These are phyloP conservation scores for Aureobasidium sp. DNA, from an alignment of 2,329 filamentous ascomycete genomes.

Conservation along the genomic window DNA sequence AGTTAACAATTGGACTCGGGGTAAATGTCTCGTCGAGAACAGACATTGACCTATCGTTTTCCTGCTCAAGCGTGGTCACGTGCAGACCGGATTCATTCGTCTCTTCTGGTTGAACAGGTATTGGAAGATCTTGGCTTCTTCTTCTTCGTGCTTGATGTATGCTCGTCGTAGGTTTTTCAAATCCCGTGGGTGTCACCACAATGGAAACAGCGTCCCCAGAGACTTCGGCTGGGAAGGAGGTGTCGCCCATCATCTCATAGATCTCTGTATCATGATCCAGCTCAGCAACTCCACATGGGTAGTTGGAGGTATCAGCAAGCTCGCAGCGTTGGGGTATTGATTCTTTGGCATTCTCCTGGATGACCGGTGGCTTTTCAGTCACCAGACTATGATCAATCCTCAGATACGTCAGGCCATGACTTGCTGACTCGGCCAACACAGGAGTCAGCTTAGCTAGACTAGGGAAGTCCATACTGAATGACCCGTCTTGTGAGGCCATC, in stretches of 20 bases:
- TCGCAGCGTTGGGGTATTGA: conserved; percentile 22
- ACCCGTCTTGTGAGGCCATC: conserved; percentile 16
- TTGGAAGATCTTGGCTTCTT: conserved; percentile 14
- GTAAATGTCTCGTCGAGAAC: not conserved
- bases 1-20: not conserved
- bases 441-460: conserved; percentile 50
- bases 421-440: conserved; percentile 40
- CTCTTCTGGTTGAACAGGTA: conserved; percentile 29
- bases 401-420: conserved; percentile 45
- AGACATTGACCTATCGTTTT: not conserved
- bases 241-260: conserved; percentile 32
- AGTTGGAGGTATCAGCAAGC: conserved; percentile 23
- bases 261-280: conserved; percentile 19
- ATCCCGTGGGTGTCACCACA: conserved; percentile 27
- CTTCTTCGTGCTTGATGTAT: not conserved
- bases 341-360: conserved; percentile 20
- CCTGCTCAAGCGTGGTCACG: not conserved
- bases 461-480: conserved; percentile 31
- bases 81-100: not conserved
- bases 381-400: conserved; percentile 49
- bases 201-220: conserved; percentile 24
- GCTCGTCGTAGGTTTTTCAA: conserved; percentile 23
- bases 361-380: conserved; percentile 37
- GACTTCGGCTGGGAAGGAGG: not conserved
- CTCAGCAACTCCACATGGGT: conserved; percentile 12